Conservation (phyloP, 2,329 filamentous ascomycete genomes). For the Pochonia chlamydosporia region DNA sequence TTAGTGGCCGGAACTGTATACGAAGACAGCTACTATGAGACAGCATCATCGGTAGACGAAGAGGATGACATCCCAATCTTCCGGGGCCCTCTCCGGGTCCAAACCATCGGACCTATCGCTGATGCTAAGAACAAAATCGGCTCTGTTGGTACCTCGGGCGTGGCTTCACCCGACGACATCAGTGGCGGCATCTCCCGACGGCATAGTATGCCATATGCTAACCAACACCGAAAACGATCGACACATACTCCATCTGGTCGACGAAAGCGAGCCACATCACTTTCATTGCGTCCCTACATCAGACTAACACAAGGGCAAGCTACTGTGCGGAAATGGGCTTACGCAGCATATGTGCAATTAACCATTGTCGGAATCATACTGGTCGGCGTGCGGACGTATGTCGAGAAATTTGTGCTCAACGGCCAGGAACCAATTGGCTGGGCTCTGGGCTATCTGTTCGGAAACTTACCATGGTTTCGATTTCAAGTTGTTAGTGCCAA, state of each 20-base stretch:
- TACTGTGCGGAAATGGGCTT: conserved; percentile 70
- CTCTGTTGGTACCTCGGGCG: neutral
- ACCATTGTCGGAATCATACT: conserved; percentile 63
- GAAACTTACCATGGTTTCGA: conserved; percentile 67
- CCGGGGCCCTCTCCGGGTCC: conserved; percentile 19
- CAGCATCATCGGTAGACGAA: conserved; percentile 25
- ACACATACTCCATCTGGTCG: conserved; percentile 58
- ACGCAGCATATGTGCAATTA: conserved; percentile 72
- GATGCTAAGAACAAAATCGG: conserved; percentile 6
- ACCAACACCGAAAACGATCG: conserved; percentile 30
- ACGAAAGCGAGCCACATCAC: conserved; percentile 58
- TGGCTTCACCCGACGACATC: neutral
- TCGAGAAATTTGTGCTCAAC: conserved; percentile 60
- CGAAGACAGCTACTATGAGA: conserved; percentile 26
- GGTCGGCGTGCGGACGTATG: conserved; percentile 63
- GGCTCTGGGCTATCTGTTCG: conserved; percentile 85
- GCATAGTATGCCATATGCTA: conserved; percentile 47
- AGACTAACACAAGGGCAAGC: conserved; percentile 77
- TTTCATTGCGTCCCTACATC: conserved; percentile 66
- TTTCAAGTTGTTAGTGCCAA: conserved; percentile 64
- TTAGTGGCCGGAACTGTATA: conserved; percentile 23
- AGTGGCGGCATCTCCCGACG: conserved; percentile 24
- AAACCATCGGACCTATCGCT: conserved; percentile 20
- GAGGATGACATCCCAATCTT: conserved; percentile 15
- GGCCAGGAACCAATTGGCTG: conserved; percentile 82